Percentiles rank a stretch among this genome's conserved stretches.
Evolutionary conservation across 768 basidiomycete genomes (phyloP).

Genomic region (Coprinopsis marcescibilis): DNA sequence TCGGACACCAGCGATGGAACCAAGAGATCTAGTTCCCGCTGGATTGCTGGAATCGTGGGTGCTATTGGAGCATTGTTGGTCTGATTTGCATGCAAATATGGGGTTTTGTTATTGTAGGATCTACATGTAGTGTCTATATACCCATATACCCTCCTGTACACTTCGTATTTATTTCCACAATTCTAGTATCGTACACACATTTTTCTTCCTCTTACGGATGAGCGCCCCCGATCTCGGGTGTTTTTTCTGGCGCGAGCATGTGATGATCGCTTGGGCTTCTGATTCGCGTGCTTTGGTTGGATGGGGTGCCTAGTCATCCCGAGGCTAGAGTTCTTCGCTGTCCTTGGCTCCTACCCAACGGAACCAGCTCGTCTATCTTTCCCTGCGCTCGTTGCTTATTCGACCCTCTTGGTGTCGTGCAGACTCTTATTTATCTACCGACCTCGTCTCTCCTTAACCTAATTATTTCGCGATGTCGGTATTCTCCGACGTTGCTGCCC

Average conservation of each 20-base stretch:
- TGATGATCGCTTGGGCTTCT: conserved; percentile 1
- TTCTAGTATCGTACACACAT: too few species aligned
- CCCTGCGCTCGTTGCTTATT: neutral
- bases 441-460: too few species aligned
- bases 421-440: neutral
- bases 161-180: too few species aligned
- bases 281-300: conserved; percentile 2
- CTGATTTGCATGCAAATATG: conserved; percentile 3
- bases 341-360: conserved; percentile 7
- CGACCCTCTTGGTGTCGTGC: neutral
- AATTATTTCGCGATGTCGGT: too few species aligned
- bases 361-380: neutral
- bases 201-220: too few species aligned
- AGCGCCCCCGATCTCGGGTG: too few species aligned
- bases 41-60: conserved; percentile 16
- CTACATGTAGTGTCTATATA: too few species aligned
- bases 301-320: neutral
- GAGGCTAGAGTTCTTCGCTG: conserved; percentile 1
- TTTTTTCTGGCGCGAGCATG: conserved; percentile 7
- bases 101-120: neutral
- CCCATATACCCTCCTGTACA: too few species aligned
- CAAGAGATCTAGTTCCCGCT: conserved; percentile 12
- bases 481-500: too few species aligned
- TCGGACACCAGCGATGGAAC: conserved; percentile 15
- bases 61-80: conserved; percentile 20